These are phyloP conservation scores for Erucastrum elatum DNA, from an alignment of 345 rosid genomes.

Conservation along the genomic window DNA sequence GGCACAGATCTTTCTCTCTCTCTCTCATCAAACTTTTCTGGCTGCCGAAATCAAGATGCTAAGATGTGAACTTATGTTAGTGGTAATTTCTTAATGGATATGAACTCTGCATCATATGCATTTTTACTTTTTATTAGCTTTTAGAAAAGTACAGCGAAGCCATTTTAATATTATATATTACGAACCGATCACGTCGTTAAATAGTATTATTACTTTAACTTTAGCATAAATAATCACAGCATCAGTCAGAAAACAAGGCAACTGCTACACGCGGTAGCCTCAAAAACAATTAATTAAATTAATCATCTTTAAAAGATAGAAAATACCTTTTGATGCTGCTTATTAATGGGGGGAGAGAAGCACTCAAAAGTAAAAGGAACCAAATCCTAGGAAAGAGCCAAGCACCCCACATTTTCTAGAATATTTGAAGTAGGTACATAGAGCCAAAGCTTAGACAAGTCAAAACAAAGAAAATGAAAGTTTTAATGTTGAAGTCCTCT, in stretches of 20 bases:
- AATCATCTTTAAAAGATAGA: neutral
- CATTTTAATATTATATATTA: neutral
- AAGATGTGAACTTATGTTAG: slow-evolving; percentile 14
- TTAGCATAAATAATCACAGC: neutral
- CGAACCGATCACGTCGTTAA: slow-evolving; percentile 4
- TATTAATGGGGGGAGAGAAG: neutral
- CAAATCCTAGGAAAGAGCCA: slow-evolving; percentile 10
- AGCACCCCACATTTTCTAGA: neutral
- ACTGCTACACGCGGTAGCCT: neutral
- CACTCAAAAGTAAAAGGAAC: slow-evolving; percentile 1
- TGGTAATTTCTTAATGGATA: neutral
- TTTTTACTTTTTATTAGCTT: slow-evolving; percentile 10
- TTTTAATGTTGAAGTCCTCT: slow-evolving; percentile 5
- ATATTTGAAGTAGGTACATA: slow-evolving; percentile 10
- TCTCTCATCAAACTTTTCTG: neutral
- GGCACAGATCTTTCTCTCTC: neutral
- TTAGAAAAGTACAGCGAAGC: slow-evolving; percentile 2
- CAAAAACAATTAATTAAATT: neutral
- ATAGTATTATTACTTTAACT: neutral
- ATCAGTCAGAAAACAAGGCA: neutral
- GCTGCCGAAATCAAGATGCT: slow-evolving; percentile 11
- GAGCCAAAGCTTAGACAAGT: slow-evolving; percentile 1
- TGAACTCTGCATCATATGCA: neutral
- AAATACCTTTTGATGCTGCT: neutral
- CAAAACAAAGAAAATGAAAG: slow-evolving; percentile 15